Conservation (phyloP, 305 asterid genomes). For the Fraxinus paxiana region DNA sequence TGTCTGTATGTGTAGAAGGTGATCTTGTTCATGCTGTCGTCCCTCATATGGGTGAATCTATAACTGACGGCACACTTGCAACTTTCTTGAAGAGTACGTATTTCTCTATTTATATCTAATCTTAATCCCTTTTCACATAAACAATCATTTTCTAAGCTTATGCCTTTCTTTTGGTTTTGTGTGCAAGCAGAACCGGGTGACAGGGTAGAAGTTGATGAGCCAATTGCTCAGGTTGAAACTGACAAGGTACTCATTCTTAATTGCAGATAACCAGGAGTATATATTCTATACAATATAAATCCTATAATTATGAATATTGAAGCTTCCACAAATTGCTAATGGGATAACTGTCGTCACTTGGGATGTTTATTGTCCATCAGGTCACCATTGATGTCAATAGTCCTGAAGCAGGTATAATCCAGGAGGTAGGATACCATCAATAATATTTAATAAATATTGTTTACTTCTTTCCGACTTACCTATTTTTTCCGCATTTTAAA, state of each 20-base stretch:
- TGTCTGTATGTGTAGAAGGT: conserved; percentile 38
- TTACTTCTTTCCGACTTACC: background rate
- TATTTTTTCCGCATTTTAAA: background rate
- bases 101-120: conserved; percentile 11
- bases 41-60: conserved; percentile 98
- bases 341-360: conserved; percentile 20
- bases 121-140: conserved; percentile 2
- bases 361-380: conserved; percentile 37
- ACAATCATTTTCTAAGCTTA: conserved; percentile 7
- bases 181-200: conserved; percentile 77
- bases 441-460: conserved; percentile 4
- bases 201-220: conserved; percentile 81
- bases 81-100: conserved; percentile 86
- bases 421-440: conserved; percentile 48
- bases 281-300: background rate
- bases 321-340: background rate
- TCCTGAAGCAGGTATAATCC: conserved; percentile 97
- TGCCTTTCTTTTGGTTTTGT: conserved; percentile 15
- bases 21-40: conserved; percentile 88
- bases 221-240: conserved; percentile 97
- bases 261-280: background rate
- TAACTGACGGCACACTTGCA: conserved; percentile 89
- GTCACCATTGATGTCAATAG: conserved; percentile 95
- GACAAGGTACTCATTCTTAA: conserved; percentile 65
- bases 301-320: background rate